phyloP scores from a whole-genome alignment of 2,329 filamentous ascomycete species.

The Dothideomycetidae sp. region DNA sequence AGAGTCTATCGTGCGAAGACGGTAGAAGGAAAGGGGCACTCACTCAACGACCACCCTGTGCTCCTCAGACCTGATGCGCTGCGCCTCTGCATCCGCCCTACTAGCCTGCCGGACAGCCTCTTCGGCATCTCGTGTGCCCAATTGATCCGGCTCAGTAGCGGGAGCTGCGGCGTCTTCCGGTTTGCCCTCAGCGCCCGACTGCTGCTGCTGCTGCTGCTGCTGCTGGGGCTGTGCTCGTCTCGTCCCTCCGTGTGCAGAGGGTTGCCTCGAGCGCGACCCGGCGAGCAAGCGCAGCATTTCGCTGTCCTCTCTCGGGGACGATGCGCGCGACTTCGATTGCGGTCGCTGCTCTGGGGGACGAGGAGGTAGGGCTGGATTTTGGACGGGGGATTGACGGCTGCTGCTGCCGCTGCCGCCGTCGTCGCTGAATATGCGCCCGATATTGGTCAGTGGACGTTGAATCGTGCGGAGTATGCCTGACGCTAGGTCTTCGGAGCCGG shows the following conservation, averaged over 20 bases:
- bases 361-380: slow-evolving; percentile 30
- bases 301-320: slow-evolving; percentile 10
- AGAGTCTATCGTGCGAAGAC: not conserved
- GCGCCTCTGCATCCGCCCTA: slow-evolving; percentile 76
- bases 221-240: slow-evolving; percentile 1
- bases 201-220: slow-evolving; percentile 16
- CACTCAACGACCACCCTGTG: slow-evolving; percentile 78
- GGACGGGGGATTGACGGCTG: slow-evolving; percentile 13
- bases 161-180: too few relatives aligned
- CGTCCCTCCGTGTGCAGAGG: slow-evolving; percentile 2
- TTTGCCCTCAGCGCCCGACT: slow-evolving; percentile 17
- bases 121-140: slow-evolving; percentile 52
- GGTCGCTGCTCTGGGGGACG: slow-evolving; percentile 21
- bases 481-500: slow-evolving; percentile 36
- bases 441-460: slow-evolving; percentile 76
- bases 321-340: slow-evolving; percentile 13
- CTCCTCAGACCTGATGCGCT: slow-evolving; percentile 67
- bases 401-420: slow-evolving; percentile 27
- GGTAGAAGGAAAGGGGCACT: slow-evolving; percentile 14
- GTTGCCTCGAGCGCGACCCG: slow-evolving; percentile 9
- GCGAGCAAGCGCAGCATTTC: slow-evolving; percentile 9
- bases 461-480: slow-evolving; percentile 78
- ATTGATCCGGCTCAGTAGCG: too few relatives aligned
- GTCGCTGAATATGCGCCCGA: slow-evolving; percentile 88
- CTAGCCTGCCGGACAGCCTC: slow-evolving; percentile 84